A percentile compares a stretch with the other conserved stretches of the same genome.
Conservation (phyloP, 2,329 filamentous ascomycete genomes). For the Polytolypa hystricis region DNA sequence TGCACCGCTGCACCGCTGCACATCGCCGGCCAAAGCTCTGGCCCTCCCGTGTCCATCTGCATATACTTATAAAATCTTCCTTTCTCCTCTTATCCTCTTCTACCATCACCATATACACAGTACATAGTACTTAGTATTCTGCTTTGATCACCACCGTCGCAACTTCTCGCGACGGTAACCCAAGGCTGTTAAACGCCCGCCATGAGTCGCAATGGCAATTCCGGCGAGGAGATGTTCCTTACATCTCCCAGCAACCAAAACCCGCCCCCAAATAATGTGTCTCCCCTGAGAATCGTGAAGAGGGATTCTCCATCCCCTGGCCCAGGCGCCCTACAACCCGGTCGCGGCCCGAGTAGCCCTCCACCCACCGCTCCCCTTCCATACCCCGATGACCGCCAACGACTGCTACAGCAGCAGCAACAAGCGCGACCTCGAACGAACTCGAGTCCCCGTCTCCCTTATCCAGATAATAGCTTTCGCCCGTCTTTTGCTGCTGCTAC, state of each 20-base stretch:
- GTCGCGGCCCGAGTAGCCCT: slow-evolving; percentile 52
- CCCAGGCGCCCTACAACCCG: slow-evolving; percentile 22
- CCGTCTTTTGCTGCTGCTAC: slow-evolving; percentile 14
- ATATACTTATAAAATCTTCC: too few relatives aligned
- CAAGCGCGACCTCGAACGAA: slow-evolving; percentile 22
- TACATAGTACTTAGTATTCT: too few relatives aligned
- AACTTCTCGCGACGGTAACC: too few relatives aligned
- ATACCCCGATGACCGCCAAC: slow-evolving; percentile 57
- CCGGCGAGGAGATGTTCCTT: slow-evolving; percentile 77
- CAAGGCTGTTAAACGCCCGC: slow-evolving; percentile 13
- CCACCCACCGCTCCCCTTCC: slow-evolving; percentile 53
- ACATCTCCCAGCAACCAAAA: slow-evolving; percentile 41
- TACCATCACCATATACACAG: too few relatives aligned
- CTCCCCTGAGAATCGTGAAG: slow-evolving; percentile 77
- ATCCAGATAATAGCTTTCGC: slow-evolving; percentile 21
- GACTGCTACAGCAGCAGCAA: slow-evolving; percentile 28
- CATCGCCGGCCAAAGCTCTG: too few relatives aligned
- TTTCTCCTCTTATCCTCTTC: too few relatives aligned
- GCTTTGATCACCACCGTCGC: too few relatives aligned
- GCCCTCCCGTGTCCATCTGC: too few relatives aligned
- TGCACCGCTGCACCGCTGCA: too few relatives aligned
- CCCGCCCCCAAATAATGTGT: slow-evolving; percentile 70
- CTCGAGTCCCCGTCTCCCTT: slow-evolving; percentile 23
- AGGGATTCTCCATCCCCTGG: slow-evolving; percentile 53
- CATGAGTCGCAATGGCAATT: slow-evolving; percentile 41